phyloP scores from a whole-genome alignment of 768 basidiomycete species.

The Boletellus ananiceps region DNA sequence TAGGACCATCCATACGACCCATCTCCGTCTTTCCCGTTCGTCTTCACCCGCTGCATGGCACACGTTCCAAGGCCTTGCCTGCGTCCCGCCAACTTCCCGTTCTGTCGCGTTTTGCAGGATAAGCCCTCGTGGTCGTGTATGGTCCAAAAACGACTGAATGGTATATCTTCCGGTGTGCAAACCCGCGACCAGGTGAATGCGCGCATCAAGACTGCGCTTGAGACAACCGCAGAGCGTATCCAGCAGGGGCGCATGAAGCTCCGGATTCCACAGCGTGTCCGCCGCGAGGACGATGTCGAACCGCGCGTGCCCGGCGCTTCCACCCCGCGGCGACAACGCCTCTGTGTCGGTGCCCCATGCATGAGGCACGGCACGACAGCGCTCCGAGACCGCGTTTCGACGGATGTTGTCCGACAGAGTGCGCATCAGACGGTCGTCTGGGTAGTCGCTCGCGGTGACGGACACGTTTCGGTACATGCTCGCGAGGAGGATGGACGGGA shows the following conservation, averaged over 20 bases:
- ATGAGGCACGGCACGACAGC: constrained; percentile 53
- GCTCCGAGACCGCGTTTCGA: constrained; percentile 43
- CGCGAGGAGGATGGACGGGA: constrained; percentile 67
- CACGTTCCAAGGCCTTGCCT: constrained; percentile 48
- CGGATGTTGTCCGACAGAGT: constrained; percentile 55
- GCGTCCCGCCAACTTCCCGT: constrained; percentile 39
- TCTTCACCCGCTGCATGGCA: constrained; percentile 50
- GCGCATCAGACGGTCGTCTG: constrained; percentile 56
- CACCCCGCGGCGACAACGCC: constrained; percentile 11
- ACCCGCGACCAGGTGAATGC: constrained; percentile 65
- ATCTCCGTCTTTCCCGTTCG: constrained; percentile 62
- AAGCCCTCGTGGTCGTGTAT: constrained; percentile 36
- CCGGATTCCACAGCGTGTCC: constrained; percentile 76
- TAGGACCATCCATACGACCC: constrained; percentile 67
- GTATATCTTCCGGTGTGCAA: constrained; percentile 76
- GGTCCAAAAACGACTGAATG: constrained; percentile 53
- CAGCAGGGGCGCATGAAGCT: constrained; percentile 51
- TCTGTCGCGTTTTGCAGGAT: constrained; percentile 44
- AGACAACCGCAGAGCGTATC: constrained; percentile 48
- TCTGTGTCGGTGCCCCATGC: constrained; percentile 58
- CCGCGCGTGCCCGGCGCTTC: constrained; percentile 13
- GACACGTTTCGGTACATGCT: constrained; percentile 36
- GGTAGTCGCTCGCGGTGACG: constrained; percentile 67
- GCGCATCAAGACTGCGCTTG: constrained; percentile 38
- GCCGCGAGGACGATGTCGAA: constrained; percentile 70